Percentiles rank a stretch among this genome's conserved stretches.
phyloP scores from a whole-genome alignment of 169 alveolate species.

The Eimeria maxima region DNA sequence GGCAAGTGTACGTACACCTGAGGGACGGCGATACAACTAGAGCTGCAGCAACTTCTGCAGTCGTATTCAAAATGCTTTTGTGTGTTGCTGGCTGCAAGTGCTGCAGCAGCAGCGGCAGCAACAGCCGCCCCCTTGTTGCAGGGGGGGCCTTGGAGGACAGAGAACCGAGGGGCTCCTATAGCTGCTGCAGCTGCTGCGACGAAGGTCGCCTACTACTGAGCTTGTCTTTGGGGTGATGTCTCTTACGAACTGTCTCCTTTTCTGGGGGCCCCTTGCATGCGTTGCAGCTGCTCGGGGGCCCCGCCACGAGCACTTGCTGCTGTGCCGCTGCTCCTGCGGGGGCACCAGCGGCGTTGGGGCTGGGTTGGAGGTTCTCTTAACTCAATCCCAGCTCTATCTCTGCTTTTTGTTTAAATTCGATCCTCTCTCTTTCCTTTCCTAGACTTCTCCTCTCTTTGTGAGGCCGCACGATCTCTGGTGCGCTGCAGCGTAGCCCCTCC shows the following conservation, averaged over 20 bases:
- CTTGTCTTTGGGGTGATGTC: conserved; percentile 25
- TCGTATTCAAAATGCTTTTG: not conserved
- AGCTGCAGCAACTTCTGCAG: conserved; percentile 46
- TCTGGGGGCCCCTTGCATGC: conserved; percentile 69
- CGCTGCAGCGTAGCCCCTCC: too few species aligned
- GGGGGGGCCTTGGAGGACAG: conserved; percentile 46
- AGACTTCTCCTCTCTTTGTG: too few species aligned
- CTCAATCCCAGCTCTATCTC: too few species aligned
- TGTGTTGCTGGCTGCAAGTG: conserved; percentile 57
- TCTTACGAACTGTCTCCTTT: conserved; percentile 28
- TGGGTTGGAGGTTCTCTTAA: not conserved
- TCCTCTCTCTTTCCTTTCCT: too few species aligned
- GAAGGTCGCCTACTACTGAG: not conserved
- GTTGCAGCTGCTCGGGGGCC: conserved; percentile 60
- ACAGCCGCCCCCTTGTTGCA: conserved; percentile 52
- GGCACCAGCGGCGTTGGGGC: conserved; percentile 31
- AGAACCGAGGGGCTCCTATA: not conserved
- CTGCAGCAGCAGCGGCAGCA: conserved; percentile 56
- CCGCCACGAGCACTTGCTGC: conserved; percentile 60
- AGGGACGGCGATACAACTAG: not conserved
- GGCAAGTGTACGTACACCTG: conserved; percentile 19
- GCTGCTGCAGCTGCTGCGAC: conserved; percentile 13
- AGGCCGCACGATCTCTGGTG: too few species aligned
- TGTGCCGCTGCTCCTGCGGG: conserved; percentile 6
- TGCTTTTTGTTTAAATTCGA: too few species aligned